Evolutionary conservation across 495 filamentous ascomycete genomes (phyloP), one percentile per base, ranked within the genome.

Genomic region (Neurospora sp.): DNA sequence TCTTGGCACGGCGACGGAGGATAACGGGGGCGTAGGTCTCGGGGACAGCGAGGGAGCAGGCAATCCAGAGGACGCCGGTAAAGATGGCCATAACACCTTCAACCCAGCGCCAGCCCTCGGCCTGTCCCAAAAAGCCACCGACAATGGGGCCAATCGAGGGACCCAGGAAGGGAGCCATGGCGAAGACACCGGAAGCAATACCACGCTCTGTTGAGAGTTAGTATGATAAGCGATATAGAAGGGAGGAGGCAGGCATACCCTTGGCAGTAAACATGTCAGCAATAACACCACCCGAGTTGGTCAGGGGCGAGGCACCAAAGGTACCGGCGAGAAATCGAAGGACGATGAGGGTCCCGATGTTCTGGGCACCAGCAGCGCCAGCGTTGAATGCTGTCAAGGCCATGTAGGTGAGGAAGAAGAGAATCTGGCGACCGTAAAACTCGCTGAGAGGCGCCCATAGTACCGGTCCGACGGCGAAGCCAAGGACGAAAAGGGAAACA

Each of bases 11-110:
- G 35, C 83, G 81, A 70, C 90, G 89, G 41, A 97, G 85, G 17
- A 97, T 84, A 22, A 90, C 88, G 12, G 86, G 83, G 1, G 78
- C 88, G 79, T 98, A 98, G 0, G 94, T 97, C 82, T 97, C 94
- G 12, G 94, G 93, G 2, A 96, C 88, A 44, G 90, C 80, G n/a
- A 92, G 76, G 48, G 87, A 76, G 70, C 94, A 87, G 37, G 85
- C 77, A 40, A 87, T 84, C 71, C 93, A 88, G 70, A 92, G 78
- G 22, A 89, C 74, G 1, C 86, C 90, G 1, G 90, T 87, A 88
- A 94, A 96, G 69, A 94, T 94, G 42, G 86, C 79, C 76, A 88
- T 86, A 7, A 86, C 70, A 6, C 90, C 90, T 82, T 90, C 85
- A 7, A 91, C 86, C 90, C 90, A 92, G 76, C 85, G 83, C 89